A percentile compares a stretch with the other conserved stretches of the same genome.
phyloP scores from a whole-genome alignment of 768 basidiomycete species.

The Boletellus sp. region DNA sequence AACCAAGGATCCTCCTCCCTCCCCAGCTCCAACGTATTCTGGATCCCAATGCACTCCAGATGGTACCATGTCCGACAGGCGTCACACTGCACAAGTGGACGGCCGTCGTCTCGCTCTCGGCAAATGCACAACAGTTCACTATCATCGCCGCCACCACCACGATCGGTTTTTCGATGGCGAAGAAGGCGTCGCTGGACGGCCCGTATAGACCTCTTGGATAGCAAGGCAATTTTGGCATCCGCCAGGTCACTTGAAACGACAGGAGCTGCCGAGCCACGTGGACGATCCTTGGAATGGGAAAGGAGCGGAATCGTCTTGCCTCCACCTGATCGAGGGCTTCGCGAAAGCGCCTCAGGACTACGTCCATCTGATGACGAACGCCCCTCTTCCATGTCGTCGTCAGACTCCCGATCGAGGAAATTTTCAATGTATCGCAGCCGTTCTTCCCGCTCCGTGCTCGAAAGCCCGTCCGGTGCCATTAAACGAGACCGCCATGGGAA shows the following conservation, averaged over 20 bases:
- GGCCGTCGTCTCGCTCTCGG: conserved; percentile 60
- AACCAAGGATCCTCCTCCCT: conserved; percentile 80
- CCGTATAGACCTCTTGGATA: conserved; percentile 69
- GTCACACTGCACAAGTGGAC: conserved; percentile 81
- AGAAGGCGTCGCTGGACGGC: conserved; percentile 49
- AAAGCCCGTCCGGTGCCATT: conserved; percentile 50
- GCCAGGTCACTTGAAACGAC: conserved; percentile 65
- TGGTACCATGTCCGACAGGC: conserved; percentile 81
- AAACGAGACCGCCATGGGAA: conserved; percentile 73
- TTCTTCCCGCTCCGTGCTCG: conserved; percentile 55
- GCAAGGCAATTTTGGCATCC: conserved; percentile 68
- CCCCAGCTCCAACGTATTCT: conserved; percentile 59
- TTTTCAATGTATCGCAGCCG: conserved; percentile 62
- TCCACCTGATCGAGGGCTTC: conserved; percentile 34
- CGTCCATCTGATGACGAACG: conserved; percentile 9
- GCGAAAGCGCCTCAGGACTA: conserved; percentile 15
- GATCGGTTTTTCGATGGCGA: conserved; percentile 38
- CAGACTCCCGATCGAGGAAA: conserved; percentile 73
- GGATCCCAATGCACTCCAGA: conserved; percentile 73
- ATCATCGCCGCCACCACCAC: conserved; percentile 38
- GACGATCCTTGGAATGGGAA: conserved; percentile 35
- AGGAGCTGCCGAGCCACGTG: conserved; percentile 15
- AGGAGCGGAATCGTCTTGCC: conserved; percentile 61
- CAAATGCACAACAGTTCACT: conserved; percentile 64
- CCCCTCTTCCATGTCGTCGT: conserved; percentile 38